Base-by-base conservation (phyloP, 495 filamentous ascomycete genomes). In the Penicillium lagena region DNA sequence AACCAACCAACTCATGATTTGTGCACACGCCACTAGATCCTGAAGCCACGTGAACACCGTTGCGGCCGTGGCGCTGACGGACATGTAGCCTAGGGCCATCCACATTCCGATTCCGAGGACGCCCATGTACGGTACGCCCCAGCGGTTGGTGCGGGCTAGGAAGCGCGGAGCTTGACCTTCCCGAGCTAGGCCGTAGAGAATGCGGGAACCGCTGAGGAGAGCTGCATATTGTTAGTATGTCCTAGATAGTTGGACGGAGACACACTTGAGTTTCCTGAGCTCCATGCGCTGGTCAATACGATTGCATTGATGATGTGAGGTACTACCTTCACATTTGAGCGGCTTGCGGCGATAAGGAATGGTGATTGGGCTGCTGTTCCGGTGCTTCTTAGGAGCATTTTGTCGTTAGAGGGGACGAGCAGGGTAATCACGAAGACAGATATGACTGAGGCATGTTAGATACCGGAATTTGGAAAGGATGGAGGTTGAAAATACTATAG, bases 221-320 rank as follows among this genome's bases (percentile, higher is more conserved):
- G 50, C 50, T 53, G 9, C 3, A 9, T n/a, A 29, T 0, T 28
- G 35, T 50, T 22, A 50, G 42, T 35, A 29, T 1, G 14, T 32
- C 11, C 17, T 33, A 33, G 35, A n/a, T 13, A 9, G 9, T 59
- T 66, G 9, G 63, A 62, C 29, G 65, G 54, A 52, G 66, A 77
- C 43, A 73, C 58, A 67, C 71, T 77, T 9, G 71, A 70, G 51
- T 80, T 81, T 10, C 71, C 78, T 9, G 75, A 71, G 6, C 73
- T 78, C 75, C 81, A 85, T 3, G 81, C 84, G n/a, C 78, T 81
- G 1, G 79, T 84, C 40, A 87, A 69, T 47, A 88, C 83, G 7
- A 83, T 69, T 5, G 80, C 84, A 47, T 87, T 88, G 54, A 88
- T 84, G 41, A 87, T 70, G 10, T 67, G 73, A 17, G 77, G 71